Evolutionary conservation across 2,329 filamentous ascomycete species (phyloP).

Genomic region (Alternaria metachromatica): DNA sequence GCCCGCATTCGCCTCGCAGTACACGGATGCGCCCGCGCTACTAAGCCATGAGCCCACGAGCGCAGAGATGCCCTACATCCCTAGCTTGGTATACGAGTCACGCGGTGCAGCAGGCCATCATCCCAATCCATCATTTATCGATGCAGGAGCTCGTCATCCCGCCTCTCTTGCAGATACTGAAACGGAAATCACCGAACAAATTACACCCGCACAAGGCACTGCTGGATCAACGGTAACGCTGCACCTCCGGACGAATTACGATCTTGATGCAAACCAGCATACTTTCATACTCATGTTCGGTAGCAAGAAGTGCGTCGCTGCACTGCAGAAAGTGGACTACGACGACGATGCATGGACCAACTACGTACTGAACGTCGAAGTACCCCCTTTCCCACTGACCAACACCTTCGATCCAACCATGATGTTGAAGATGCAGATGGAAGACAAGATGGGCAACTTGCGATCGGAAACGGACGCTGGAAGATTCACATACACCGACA

Average conservation of each 20-base stretch:
- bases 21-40: constrained; percentile 57
- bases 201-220: constrained; percentile 71
- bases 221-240: constrained; percentile 75
- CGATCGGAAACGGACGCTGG: constrained; percentile 63
- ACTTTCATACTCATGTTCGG: constrained; percentile 76
- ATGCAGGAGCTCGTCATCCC: constrained; percentile 63
- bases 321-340: constrained; percentile 66
- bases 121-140: constrained; percentile 62
- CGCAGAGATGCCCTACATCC: constrained; percentile 54
- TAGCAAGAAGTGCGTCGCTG: constrained; percentile 72
- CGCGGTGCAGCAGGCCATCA: constrained; percentile 49
- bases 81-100: constrained; percentile 58
- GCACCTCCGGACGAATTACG: constrained; percentile 76
- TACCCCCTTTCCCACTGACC: constrained; percentile 69
- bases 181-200: constrained; percentile 67
- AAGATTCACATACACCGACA: constrained; percentile 66
- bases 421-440: constrained; percentile 66
- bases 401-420: constrained; percentile 63
- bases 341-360: constrained; percentile 67
- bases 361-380: constrained; percentile 75
- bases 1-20: constrained; percentile 57
- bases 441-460: constrained; percentile 61
- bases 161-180: constrained; percentile 50
- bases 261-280: constrained; percentile 67
- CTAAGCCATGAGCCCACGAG: constrained; percentile 57